phyloP scores from a whole-genome alignment of 2,329 filamentous ascomycete genomes.

The Dryadomyces quercivorus region DNA sequence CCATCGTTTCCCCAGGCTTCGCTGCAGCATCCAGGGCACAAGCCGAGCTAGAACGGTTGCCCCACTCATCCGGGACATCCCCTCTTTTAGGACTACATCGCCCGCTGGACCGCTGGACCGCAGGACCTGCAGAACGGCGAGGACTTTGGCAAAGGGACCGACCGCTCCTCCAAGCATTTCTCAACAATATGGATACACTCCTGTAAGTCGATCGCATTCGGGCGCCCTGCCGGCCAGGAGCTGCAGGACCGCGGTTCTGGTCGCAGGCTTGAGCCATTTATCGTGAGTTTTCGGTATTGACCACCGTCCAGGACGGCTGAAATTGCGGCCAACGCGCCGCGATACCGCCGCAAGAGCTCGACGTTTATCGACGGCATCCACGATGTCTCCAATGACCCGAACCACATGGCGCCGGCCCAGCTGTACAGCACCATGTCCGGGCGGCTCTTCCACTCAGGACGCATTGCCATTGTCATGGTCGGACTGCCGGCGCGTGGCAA shows the following conservation, averaged over 20 bases:
- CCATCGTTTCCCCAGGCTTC: too few relatives aligned
- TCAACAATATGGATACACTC: conserved; percentile 6
- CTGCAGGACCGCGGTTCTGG: too few relatives aligned
- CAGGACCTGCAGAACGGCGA: neutral
- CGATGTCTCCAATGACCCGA: conserved; percentile 66
- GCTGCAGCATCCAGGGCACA: too few relatives aligned
- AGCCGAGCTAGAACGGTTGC: neutral
- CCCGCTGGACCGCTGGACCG: neutral
- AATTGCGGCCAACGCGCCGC: conserved; percentile 79
- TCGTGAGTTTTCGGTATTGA: conserved; percentile 13
- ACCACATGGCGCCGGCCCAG: conserved; percentile 80
- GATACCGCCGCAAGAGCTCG: conserved; percentile 84
- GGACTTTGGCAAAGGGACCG: neutral
- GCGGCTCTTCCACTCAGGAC: conserved; percentile 88
- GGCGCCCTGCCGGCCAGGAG: neutral
- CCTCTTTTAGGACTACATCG: neutral
- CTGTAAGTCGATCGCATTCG: conserved; percentile 4
- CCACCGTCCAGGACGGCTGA: conserved; percentile 62
- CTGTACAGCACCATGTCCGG: conserved; percentile 98
- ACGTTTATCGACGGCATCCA: conserved; percentile 97
- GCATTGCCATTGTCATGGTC: conserved; percentile 95
- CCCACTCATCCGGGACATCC: neutral
- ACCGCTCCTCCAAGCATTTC: neutral
- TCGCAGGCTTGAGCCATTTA: neutral
- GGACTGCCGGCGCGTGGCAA: conserved; percentile 91